Conservation (phyloP, 2,329 filamentous ascomycete species). For the Atkinsonella hypoxylon region DNA sequence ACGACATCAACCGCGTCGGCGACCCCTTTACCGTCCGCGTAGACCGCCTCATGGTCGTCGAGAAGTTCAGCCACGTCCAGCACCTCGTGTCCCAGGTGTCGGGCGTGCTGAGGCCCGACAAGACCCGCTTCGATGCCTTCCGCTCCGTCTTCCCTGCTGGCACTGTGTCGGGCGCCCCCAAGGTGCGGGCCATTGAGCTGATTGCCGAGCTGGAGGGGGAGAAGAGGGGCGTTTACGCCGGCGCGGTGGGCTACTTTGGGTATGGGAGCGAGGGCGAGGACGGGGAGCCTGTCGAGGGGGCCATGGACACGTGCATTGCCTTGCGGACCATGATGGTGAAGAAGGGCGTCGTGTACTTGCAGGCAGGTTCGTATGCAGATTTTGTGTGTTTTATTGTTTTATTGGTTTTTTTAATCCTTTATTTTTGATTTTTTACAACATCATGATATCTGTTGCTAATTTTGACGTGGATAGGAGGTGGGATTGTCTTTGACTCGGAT, state of each 20-base stretch:
- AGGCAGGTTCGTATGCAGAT: conserved; percentile 48
- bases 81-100: conserved; percentile 95
- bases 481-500: conserved; percentile 91
- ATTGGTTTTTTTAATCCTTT: not conserved
- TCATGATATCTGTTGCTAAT: not conserved
- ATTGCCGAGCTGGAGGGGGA: conserved; percentile 90
- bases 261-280: conserved; percentile 60
- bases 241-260: conserved; percentile 93
- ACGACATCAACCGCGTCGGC: conserved; percentile 93
- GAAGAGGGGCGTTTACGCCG: conserved; percentile 91
- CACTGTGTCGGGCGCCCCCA: conserved; percentile 89
- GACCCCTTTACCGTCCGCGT: conserved; percentile 83
- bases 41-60: conserved; percentile 86
- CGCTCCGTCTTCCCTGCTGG: conserved; percentile 93
- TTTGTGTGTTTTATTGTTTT: not conserved
- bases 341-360: conserved; percentile 81
- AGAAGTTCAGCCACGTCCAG: conserved; percentile 94
- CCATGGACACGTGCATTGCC: conserved; percentile 78
- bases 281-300: conserved; percentile 57
- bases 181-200: conserved; percentile 92
- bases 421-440: not conserved
- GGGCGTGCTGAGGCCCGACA: conserved; percentile 68
- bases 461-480: conserved; percentile 47
- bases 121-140: conserved; percentile 91
- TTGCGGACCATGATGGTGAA: conserved; percentile 91